Base-by-base conservation (phyloP, 768 basidiomycete species). In the Termitomyces sp. region DNA sequence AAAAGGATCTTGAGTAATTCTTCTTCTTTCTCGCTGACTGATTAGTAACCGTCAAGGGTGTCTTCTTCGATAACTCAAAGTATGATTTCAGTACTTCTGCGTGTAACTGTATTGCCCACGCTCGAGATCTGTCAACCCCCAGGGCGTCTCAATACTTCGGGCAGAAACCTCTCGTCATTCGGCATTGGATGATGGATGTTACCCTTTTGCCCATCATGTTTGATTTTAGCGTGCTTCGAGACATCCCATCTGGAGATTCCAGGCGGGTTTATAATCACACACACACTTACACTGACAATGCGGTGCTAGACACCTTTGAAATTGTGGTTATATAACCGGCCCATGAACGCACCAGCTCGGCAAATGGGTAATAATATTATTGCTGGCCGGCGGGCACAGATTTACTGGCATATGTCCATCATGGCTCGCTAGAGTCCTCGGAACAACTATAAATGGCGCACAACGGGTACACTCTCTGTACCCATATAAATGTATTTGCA, bases 101-200 rank as follows among this genome's bases (percentile, higher is more conserved):
- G n/a, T 21, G 35, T 8, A 44, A 14, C 10, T 37, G 23, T 44
- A 21, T 46, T 35, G 12, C 17, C 33, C 6, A 17, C 37, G 50
- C 33, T 5, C 35, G 43, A 35, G 47, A 35, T 35, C n/a, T 28
- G 40, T 55, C 17, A 44, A 53, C 38, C 55, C 50, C 15, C 35
- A 21, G 14, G 49, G 41, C 17, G 41, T 50, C n/a, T 42, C 43
- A 17, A 46, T 21, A 35, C 1, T 30, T 55, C 40, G 38, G 19
- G 33, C 14, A 19, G 53, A 21, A 44, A 54, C 23, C 43, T 59
- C 10, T 44, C 53, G 31, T 14, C 21, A 14, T 55, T 59, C 57
- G 53, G 10, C 49, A 31, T 35, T 42, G 17, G 40, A 43, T 12
- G 38, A 55, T 17, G 33, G 42, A 19, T 42, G 21, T 23, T 9